A percentile compares a stretch with the other conserved stretches of the same genome.
Conservation (phyloP, 169 alveolate species). For the Theileria orientalis region DNA sequence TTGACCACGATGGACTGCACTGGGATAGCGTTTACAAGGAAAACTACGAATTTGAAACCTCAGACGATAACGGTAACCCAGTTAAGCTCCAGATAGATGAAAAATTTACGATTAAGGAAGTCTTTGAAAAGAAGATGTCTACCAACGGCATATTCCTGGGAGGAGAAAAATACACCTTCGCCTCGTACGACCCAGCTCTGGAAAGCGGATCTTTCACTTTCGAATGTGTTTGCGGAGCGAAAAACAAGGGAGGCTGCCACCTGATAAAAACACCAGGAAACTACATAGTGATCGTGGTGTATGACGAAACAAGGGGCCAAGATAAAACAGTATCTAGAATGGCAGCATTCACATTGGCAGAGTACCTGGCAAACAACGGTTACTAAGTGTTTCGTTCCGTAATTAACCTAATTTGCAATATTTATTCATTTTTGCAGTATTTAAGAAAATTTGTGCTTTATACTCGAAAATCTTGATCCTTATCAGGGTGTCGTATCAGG, state of each 20-base stretch:
- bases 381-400: constrained; percentile 11
- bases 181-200: constrained; percentile 66
- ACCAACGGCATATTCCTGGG: constrained; percentile 75
- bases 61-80: constrained; percentile 56
- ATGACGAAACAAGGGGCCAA: constrained; percentile 76
- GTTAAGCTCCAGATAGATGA: constrained; percentile 44
- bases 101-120: constrained; percentile 54
- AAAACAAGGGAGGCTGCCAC: constrained; percentile 76
- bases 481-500: no score
- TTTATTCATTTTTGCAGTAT: no score
- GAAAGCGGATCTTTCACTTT: constrained; percentile 65
- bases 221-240: constrained; percentile 74
- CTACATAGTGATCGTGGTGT: constrained; percentile 66
- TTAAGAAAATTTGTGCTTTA: no score
- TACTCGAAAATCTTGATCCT: no score
- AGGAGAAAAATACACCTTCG: constrained; percentile 74
- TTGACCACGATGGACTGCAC: constrained; percentile 57
- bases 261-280: constrained; percentile 73
- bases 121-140: constrained; percentile 62
- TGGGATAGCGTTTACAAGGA: constrained; percentile 66
- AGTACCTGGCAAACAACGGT: constrained; percentile 63
- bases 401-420: not conserved
- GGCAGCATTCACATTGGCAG: constrained; percentile 65
- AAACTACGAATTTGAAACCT: constrained; percentile 42
- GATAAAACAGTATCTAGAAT: constrained; percentile 64